phyloP scores from a whole-genome alignment of 805 yeast species.

The Tetrapisispora iriomotensis region DNA sequence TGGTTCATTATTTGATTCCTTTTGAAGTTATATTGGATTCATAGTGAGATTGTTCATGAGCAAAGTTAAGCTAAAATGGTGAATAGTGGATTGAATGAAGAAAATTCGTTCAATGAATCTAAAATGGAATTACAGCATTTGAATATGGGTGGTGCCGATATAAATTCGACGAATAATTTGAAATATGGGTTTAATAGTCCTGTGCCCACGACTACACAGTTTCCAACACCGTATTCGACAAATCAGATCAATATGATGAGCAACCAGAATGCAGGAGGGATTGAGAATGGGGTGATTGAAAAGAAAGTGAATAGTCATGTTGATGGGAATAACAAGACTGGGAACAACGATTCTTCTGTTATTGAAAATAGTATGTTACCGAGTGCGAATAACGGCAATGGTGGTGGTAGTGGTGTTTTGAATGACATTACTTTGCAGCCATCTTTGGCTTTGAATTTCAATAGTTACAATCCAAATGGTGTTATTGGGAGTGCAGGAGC shows the following conservation, averaged over 20 bases:
- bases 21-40: too few species aligned
- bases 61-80: neutral
- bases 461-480: neutral
- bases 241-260: constrained; percentile 9
- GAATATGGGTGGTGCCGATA: too few species aligned
- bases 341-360: constrained; percentile 16
- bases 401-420: constrained; percentile 11
- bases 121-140: neutral
- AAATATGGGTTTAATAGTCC: constrained; percentile 21
- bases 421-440: constrained; percentile 28
- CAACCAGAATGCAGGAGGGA: constrained; percentile 4
- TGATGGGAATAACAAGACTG: constrained; percentile 3
- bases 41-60: neutral
- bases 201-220: constrained; percentile 23
- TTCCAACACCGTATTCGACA: constrained; percentile 29
- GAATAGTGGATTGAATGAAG: neutral
- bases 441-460: constrained; percentile 22
- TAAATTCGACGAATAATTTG: too few species aligned
- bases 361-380: constrained; percentile 22
- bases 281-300: constrained; percentile 3
- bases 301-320: constrained; percentile 2
- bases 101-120: neutral
- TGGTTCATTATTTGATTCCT: too few species aligned
- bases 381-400: constrained; percentile 4
- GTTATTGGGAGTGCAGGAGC: neutral